Evolutionary conservation across 2,329 filamentous ascomycete species (phyloP).

Genomic region (Talaromyces sp.): DNA sequence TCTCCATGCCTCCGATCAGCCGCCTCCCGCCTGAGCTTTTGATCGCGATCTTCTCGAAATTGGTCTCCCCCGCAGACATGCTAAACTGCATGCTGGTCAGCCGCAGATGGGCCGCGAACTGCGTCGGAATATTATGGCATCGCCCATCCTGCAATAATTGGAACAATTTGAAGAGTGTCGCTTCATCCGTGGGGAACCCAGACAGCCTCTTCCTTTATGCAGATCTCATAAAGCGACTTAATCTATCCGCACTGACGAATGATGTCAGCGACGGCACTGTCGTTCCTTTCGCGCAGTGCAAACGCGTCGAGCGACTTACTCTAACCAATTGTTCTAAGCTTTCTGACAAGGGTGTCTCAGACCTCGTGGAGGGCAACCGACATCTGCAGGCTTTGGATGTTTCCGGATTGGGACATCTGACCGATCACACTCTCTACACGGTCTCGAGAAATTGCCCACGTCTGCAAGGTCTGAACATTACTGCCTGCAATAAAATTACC

Average conservation of each 20-base stretch:
- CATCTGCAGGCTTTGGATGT: constrained; percentile 89
- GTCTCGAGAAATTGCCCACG: constrained; percentile 81
- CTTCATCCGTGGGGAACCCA: constrained; percentile 70
- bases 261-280: constrained; percentile 89
- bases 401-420: constrained; percentile 77
- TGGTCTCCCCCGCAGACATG: constrained; percentile 75
- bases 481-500: constrained; percentile 79
- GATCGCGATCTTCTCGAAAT: constrained; percentile 86
- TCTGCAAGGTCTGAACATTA: constrained; percentile 91
- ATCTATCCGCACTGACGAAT: constrained; percentile 76
- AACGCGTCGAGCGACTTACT: constrained; percentile 87
- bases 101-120: constrained; percentile 88
- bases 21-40: constrained; percentile 91
- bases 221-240: constrained; percentile 88
- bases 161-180: constrained; percentile 78
- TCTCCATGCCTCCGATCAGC: constrained; percentile 65
- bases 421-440: constrained; percentile 74
- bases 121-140: constrained; percentile 93
- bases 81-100: constrained; percentile 92
- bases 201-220: constrained; percentile 86
- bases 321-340: constrained; percentile 85
- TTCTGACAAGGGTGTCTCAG: constrained; percentile 80
- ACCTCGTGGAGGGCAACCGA: constrained; percentile 75
- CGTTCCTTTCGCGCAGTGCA: constrained; percentile 78
- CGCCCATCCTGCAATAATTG: constrained; percentile 87